phyloP scores from a whole-genome alignment of 208 protist genomes.

The Blastocrithidia nonstop region DNA sequence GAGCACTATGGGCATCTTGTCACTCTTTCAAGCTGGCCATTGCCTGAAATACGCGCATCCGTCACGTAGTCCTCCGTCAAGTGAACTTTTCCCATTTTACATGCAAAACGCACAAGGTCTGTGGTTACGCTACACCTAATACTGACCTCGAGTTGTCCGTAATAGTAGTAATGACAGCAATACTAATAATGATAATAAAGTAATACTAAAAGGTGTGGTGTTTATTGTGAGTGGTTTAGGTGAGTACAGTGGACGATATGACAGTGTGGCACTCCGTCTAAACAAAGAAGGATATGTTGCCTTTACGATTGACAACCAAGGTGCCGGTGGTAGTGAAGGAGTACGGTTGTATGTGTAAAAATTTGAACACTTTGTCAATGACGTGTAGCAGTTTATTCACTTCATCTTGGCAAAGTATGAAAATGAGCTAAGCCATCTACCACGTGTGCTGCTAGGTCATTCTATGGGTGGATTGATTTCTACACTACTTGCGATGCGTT shows the following conservation, averaged over 20 bases:
- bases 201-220: slow-evolving; percentile 17
- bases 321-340: slow-evolving; percentile 55
- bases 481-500: slow-evolving; percentile 24
- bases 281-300: slow-evolving; percentile 27
- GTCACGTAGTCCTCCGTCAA: slow-evolving; percentile 27
- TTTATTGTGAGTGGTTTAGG: slow-evolving; percentile 61
- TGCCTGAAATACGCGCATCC: slow-evolving; percentile 23
- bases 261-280: slow-evolving; percentile 31
- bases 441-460: slow-evolving; percentile 50
- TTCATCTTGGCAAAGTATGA: slow-evolving; percentile 16
- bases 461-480: slow-evolving; percentile 69
- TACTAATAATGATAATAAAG: too few relatives aligned
- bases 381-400: slow-evolving; percentile 31
- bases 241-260: slow-evolving; percentile 62
- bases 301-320: slow-evolving; percentile 65
- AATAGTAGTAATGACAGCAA: too few relatives aligned
- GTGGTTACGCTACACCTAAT: slow-evolving; percentile 59
- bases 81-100: slow-evolving; percentile 46
- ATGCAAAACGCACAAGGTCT: slow-evolving; percentile 57
- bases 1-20: too few relatives aligned
- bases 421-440: slow-evolving; percentile 14
- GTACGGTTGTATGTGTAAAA: slow-evolving; percentile 46
- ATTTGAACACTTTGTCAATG: slow-evolving; percentile 61
- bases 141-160: slow-evolving; percentile 19
- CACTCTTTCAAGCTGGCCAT: slow-evolving; percentile 9